A percentile compares a stretch with the other conserved stretches of the same genome.
These are phyloP conservation scores for Acephala macrosclerotiorum DNA, from an alignment of 2,329 filamentous ascomycete species.

Conservation along the genomic window DNA sequence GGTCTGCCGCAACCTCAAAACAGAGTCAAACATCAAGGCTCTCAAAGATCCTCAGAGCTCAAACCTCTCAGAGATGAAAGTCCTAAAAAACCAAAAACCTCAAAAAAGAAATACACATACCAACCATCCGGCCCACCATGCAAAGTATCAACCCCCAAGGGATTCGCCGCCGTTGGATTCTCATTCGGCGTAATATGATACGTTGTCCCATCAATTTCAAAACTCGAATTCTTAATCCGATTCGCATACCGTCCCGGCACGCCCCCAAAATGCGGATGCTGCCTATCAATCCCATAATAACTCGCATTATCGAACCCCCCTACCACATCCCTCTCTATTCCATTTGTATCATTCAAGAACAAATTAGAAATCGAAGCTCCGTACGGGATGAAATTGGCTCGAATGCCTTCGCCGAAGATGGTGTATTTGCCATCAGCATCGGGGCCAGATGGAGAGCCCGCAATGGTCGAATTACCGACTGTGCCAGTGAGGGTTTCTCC, in stretches of 20 bases:
- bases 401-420: constrained; percentile 70
- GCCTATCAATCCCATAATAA: constrained; percentile 69
- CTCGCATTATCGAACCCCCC: constrained; percentile 79
- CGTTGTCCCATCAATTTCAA: constrained; percentile 67
- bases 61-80: neutral
- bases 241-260: constrained; percentile 83
- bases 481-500: constrained; percentile 36
- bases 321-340: constrained; percentile 73
- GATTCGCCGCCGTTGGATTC: constrained; percentile 58
- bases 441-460: constrained; percentile 44
- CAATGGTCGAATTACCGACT: constrained; percentile 37
- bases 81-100: neutral
- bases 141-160: constrained; percentile 67
- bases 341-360: constrained; percentile 72
- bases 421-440: constrained; percentile 74
- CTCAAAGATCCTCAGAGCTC: no score
- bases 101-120: constrained; percentile 39
- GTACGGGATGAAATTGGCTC: constrained; percentile 75
- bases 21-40: no score
- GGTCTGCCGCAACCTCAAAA: no score
- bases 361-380: constrained; percentile 77
- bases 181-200: constrained; percentile 71
- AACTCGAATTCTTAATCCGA: constrained; percentile 79
- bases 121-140: constrained; percentile 76
- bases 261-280: constrained; percentile 75